Base-by-base conservation (phyloP, 1,139 yeast genomes). In the Petasospora fabianii region DNA sequence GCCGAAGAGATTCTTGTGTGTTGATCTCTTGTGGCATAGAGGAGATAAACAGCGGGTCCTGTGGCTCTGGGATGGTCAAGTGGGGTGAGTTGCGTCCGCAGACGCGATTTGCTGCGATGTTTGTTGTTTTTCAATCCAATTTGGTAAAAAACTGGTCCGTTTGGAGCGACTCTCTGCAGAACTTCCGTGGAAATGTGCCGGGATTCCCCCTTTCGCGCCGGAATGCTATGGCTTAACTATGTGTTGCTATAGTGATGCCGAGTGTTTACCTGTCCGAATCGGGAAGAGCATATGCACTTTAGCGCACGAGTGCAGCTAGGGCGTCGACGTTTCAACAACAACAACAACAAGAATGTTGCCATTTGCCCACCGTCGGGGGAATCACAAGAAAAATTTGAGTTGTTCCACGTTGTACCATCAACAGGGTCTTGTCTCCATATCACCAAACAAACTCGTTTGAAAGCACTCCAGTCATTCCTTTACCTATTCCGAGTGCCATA, bases 381-480 rank as follows among this genome's bases (percentile, higher is more conserved):
- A 16, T 27, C 14, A 32, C 24, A 32, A 27, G 24, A 35, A 34
- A 18, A 26, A 31, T 36, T 36, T 30, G 21, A 15, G 11, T 15
- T 22, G 21, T 21, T 14, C 16, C 34, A 12, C 13, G 27, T 6
- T 4, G 21, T 31, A 31, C 34, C 26, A 24, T 14, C 35, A 14
- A 31, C 34, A 30, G 26, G 15, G 24, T 18, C 27, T 13, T 6
- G 6, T 21, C 24, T 30, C 27, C 10, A n/a, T 14, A 20, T 11
- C 10, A 33, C 32, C 28, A 28, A 35, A 20, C 29, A 34, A 22
- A 12, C 12, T 17, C 31, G 27, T 30, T 30, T 24, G 20, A 24
- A 32, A 32, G 41, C 49, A 46, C 49, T 46, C 49, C 49, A 46
- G 49, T 46, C 49, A 46, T 43, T 46, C 49, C 44, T 46, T 46